A percentile compares a stretch with the other conserved stretches of the same genome.
These are phyloP conservation scores for Blastocrithidia nonstop DNA, from an alignment of 208 protist genomes.

Conservation along the genomic window DNA sequence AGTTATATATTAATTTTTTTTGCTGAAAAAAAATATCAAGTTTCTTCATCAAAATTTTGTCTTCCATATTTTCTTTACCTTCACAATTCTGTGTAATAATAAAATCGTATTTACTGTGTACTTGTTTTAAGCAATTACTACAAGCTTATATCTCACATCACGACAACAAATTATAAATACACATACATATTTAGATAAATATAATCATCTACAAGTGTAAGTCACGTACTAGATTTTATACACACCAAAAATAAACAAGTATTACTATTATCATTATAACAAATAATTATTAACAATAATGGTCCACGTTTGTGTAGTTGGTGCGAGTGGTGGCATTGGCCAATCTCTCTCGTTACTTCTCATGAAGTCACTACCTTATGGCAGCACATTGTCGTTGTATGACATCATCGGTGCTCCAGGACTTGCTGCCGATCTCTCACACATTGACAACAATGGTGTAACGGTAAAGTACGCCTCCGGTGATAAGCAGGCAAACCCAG, in stretches of 20 bases:
- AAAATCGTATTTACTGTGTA: background rate
- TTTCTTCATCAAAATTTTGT: too few species aligned
- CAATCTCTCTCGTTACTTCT: constrained; percentile 81
- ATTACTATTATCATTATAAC: background rate
- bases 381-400: constrained; percentile 83
- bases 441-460: constrained; percentile 68
- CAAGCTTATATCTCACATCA: background rate
- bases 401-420: constrained; percentile 83
- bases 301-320: constrained; percentile 80
- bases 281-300: constrained; percentile 26
- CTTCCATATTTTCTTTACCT: too few species aligned
- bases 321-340: constrained; percentile 79
- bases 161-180: background rate
- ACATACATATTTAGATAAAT: background rate
- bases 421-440: constrained; percentile 89
- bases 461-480: constrained; percentile 64
- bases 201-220: too few species aligned
- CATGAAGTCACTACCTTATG: constrained; percentile 46
- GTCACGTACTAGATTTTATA: too few species aligned
- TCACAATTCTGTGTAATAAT: too few species aligned
- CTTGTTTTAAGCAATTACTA: background rate
- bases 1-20: too few species aligned
- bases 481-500: constrained; percentile 47
- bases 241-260: too few species aligned
- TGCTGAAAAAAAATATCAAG: too few species aligned